Base-by-base conservation (phyloP, 768 basidiomycete genomes). In the Serendipita sp. region DNA sequence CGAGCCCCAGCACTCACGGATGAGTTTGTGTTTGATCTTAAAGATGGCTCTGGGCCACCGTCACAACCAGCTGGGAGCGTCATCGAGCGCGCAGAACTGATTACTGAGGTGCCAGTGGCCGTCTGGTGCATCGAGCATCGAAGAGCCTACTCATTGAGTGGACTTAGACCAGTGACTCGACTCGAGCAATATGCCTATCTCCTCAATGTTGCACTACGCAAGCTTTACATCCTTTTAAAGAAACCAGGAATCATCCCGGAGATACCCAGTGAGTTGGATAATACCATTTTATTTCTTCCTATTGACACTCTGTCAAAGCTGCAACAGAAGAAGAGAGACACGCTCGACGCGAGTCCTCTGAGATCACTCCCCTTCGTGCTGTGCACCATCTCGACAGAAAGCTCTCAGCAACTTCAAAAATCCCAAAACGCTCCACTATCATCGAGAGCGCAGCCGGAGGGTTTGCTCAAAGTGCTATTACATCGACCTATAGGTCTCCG, bases 151-250 rank as follows among this genome's bases (percentile, higher is more conserved):
- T 89, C 86, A 70, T 78, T 82, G 65, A 71, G 75, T 28, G 92
- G 94, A 10, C 97, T 98, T 75, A 88, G 90, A 71, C 80, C 89
- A 16, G 96, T 96, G 15, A 92, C 94, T 66, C 80, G 95, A 65
- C 76, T 99, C 68, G 96, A 99, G 77, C 96, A 99, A 72, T 99
- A 96, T 73, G 91, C 96, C 1, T 99, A 94, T 79, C 76, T 99
- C 65, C 78, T 99, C 63, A 97, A 97, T 71, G 96, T 98, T 28
- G 96, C 95, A 18, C 78, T 99, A 64, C 80, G 94, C 68, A 82
- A 95, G 70, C 78, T 99, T 63, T 98, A 93, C 74, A 81, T 90
- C 35, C 80, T 89, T 44, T 76, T 91, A 70, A 89, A 88, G 78
- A 88, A 89, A 75, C 84, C 89, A 70, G 93, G 93, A 10, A 89